Conservation (phyloP, 1,139 yeast genomes). For the Geotrichum cucujoidarum region DNA sequence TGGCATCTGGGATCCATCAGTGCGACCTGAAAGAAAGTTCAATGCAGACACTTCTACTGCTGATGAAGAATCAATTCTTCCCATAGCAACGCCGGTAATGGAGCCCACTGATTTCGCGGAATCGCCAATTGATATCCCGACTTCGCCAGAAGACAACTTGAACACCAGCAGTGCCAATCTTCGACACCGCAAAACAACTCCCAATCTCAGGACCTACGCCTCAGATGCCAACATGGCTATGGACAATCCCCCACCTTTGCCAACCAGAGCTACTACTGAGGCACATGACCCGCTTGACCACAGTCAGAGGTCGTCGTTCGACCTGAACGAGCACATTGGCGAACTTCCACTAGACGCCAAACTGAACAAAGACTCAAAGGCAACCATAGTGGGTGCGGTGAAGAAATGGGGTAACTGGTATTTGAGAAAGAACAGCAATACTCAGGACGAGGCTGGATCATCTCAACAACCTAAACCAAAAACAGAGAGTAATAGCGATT, state of each 20-base stretch:
- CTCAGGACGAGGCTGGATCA: neutral
- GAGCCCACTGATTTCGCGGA: neutral
- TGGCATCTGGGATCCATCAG: constrained; percentile 63
- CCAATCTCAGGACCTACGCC: constrained; percentile 11
- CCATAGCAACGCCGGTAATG: neutral
- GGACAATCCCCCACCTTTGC: neutral
- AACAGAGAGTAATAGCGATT: neutral
- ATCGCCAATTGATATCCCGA: neutral
- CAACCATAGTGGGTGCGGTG: constrained; percentile 28
- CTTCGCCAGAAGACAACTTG: neutral
- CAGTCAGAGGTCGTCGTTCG: neutral
- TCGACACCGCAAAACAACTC: constrained; percentile 14
- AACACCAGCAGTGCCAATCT: neutral
- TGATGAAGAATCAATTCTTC: neutral
- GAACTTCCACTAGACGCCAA: too few species aligned
- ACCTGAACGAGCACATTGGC: constrained; percentile 22
- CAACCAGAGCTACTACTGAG: neutral
- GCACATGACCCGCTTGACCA: neutral
- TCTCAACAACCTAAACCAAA: neutral
- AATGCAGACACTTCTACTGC: neutral
- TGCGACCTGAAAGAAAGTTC: neutral
- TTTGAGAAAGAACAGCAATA: constrained; percentile 12
- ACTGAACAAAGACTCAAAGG: constrained; percentile 6
- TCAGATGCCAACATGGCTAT: neutral
- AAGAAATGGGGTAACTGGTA: constrained; percentile 34